Evolutionary conservation across 1,139 yeast genomes (phyloP), one percentile per base, ranked within the genome.

Genomic region (Suzukiozyma palmioleophila): DNA sequence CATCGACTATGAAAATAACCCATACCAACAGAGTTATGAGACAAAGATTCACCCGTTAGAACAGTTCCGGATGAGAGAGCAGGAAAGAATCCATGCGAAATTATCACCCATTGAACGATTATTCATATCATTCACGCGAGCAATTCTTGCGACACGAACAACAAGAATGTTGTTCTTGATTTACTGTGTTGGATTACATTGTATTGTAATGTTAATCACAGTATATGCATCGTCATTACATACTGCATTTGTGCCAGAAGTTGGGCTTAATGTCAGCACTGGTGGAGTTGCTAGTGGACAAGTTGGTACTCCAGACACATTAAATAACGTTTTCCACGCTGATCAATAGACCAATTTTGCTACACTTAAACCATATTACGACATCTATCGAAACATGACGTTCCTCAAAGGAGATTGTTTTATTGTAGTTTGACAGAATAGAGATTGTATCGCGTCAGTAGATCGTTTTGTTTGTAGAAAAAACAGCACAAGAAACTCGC

Each of bases 1-100:
- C 40, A 69, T 66, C 35, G 79, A 81, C 39, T 78, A 83, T 39
- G 85, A 82, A 40, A 70, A 73, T 40, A 74, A 68, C 45, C 72
- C 75, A 31, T 81, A 82, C 54, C 77, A 76, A 37, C 69, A 73
- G 32, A 75, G 66, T 35, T 90, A 89, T 61, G 96, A 89, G 52
- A 83, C 81, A 38, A 84, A 81, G 40, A 65, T 87, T 38, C 90
- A 88, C 52, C 96, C 96, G 22, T 79, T 86, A 49, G 94, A 86
- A 50, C 87, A 81, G 53, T 87, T 90, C 62, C 76, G 95, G 52
- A 75, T 82, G 36, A 67, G 79, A 45, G 97, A 89, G 57, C 79
- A 84, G 36, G 90, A 84, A 51, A 69, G 96, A 45, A 84, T 87
- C 38, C 74, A 76, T 40, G 80, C 89, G 8, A 73, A 77, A 42